These are phyloP conservation scores for Pseudogymnoascus pannorum DNA, from an alignment of 2,329 filamentous ascomycete genomes.

Conservation along the genomic window DNA sequence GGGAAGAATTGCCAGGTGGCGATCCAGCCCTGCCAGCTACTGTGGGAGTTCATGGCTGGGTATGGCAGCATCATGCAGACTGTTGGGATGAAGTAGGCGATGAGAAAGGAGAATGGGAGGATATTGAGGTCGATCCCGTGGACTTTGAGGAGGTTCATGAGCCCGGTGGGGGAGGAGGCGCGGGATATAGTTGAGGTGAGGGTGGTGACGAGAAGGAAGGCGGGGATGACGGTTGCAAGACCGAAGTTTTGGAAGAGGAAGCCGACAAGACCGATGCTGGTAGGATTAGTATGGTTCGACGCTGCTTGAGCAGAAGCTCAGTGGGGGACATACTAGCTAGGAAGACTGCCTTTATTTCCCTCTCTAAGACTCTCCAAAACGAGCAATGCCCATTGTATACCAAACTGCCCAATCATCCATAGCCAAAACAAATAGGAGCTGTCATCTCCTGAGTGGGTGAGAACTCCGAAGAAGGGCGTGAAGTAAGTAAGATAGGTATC, in stretches of 20 bases:
- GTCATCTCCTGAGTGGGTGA: not conserved
- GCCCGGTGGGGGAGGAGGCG: not conserved
- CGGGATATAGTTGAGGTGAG: not conserved
- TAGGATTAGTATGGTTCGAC: not conserved
- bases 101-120: not conserved
- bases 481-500: constrained; percentile 1
- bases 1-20: not conserved
- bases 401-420: constrained; percentile 7
- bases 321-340: not conserved
- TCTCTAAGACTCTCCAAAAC: not conserved
- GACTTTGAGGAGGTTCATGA: not conserved
- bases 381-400: not conserved
- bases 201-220: not conserved
- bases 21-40: not conserved
- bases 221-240: constrained; percentile 1
- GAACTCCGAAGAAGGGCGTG: constrained; percentile 1
- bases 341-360: not conserved
- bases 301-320: not conserved
- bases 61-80: not conserved
- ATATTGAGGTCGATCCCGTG: not conserved
- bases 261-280: not conserved
- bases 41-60: not conserved
- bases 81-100: not conserved
- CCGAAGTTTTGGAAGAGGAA: constrained; percentile 1
- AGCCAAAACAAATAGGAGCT: constrained; percentile 5